Evolutionary conservation across 352 stramenopile genomes (phyloP).

Genomic region (Globisporangium nagaii): DNA sequence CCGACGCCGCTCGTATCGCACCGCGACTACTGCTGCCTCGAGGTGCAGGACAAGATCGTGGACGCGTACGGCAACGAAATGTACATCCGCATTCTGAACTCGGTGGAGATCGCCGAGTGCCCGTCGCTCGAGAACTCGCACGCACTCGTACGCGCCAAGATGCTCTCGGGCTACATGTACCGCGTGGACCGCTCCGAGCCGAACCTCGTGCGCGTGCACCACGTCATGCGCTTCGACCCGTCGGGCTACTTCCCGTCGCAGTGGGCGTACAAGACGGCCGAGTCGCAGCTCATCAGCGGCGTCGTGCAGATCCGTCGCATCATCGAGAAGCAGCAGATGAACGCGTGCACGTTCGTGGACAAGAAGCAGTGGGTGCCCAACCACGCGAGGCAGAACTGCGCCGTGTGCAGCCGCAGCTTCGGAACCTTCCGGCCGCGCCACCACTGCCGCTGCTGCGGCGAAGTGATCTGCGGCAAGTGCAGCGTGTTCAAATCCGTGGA

Average conservation of each 20-base stretch:
- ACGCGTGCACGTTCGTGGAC: conserved; percentile 78
- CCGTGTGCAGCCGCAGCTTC: conserved; percentile 68
- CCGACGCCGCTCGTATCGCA: conserved; percentile 75
- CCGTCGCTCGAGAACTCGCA: conserved; percentile 83
- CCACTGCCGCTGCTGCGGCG: conserved; percentile 83
- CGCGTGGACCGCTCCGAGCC: conserved; percentile 66
- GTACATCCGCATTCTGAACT: conserved; percentile 78
- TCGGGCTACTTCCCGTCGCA: conserved; percentile 75
- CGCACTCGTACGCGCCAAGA: conserved; percentile 78
- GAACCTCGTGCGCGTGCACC: conserved; percentile 64
- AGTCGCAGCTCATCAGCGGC: conserved; percentile 72
- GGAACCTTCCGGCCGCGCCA: conserved; percentile 77
- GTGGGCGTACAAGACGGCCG: conserved; percentile 79
- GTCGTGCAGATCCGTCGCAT: conserved; percentile 77
- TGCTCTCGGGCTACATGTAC: conserved; percentile 77
- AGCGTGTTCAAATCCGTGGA: conserved; percentile 79
- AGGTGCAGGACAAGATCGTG: conserved; percentile 82
- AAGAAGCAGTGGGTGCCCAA: conserved; percentile 80
- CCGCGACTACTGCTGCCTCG: conserved; percentile 82
- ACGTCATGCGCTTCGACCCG: conserved; percentile 72
- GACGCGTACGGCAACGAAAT: conserved; percentile 82
- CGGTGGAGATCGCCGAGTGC: conserved; percentile 76
- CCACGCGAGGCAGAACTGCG: conserved; percentile 61
- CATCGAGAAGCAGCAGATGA: conserved; percentile 86
- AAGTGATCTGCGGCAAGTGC: conserved; percentile 87